These are phyloP conservation scores for Phytophthora cactorum DNA, from an alignment of 352 stramenopile species.

Conservation along the genomic window DNA sequence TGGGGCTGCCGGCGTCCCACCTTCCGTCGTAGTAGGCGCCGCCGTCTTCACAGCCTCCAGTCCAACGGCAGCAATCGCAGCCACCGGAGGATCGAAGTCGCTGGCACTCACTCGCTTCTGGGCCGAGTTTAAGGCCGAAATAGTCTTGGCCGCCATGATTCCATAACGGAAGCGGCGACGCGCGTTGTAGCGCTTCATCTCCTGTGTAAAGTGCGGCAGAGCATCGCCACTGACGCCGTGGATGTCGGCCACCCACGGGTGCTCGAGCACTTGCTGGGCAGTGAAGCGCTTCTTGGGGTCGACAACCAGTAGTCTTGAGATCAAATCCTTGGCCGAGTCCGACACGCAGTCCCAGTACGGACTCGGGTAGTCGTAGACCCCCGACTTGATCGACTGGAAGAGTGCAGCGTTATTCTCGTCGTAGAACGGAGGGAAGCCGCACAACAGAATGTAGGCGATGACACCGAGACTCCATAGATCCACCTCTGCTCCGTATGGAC, in stretches of 20 bases:
- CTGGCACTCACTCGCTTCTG: slow-evolving; percentile 55
- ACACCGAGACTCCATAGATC: slow-evolving; percentile 97
- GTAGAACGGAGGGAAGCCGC: slow-evolving; percentile 97
- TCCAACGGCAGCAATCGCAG: slow-evolving; percentile 17
- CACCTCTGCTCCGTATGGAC: slow-evolving; percentile 93
- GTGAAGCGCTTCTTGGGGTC: slow-evolving; percentile 92
- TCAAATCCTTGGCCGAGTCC: slow-evolving; percentile 92
- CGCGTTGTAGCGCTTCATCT: slow-evolving; percentile 92
- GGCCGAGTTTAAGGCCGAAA: slow-evolving; percentile 49
- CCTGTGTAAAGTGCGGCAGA: slow-evolving; percentile 88
- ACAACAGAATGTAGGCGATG: slow-evolving; percentile 96
- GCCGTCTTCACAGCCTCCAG: slow-evolving; percentile 15
- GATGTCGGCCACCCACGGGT: slow-evolving; percentile 87
- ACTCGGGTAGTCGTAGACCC: slow-evolving; percentile 92
- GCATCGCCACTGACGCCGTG: slow-evolving; percentile 73
- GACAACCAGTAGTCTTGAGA: slow-evolving; percentile 90
- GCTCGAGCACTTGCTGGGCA: slow-evolving; percentile 81
- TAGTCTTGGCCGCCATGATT: slow-evolving; percentile 85
- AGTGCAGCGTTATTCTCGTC: slow-evolving; percentile 91
- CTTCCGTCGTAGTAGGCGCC: slow-evolving; percentile 6
- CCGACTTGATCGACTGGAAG: slow-evolving; percentile 91
- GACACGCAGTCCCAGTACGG: slow-evolving; percentile 96
- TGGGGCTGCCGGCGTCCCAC: not conserved
- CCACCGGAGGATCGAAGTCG: slow-evolving; percentile 40
- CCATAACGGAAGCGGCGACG: slow-evolving; percentile 77